Evolutionary conservation across 1,284 basidiomycete genomes (phyloP), one percentile per base, ranked within the genome.

Genomic region (Microbotryum violaceum): DNA sequence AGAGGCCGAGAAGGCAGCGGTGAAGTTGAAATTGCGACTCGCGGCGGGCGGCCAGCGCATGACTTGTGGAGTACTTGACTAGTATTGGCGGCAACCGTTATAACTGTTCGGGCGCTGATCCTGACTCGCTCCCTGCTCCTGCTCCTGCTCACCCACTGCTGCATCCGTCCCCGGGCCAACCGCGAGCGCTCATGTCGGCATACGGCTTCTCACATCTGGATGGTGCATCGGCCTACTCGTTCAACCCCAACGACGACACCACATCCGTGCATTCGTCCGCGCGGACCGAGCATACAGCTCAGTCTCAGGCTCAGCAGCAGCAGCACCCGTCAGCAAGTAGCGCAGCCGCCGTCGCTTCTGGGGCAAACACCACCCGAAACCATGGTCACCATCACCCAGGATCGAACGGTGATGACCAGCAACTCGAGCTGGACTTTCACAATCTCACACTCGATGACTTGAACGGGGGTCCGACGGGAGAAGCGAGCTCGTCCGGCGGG

Each of bases 121-220:
- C 14, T 42, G 14, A 42, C 37, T 42, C 37, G 37, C 37, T 42
- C 37, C 16, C 37, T 27, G 27, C 27, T 6, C 27, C 5, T 27
- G n/a, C 27, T 4, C 5, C 27, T 27, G 25, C 25, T 14, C 37
- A 16, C 18, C 37, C 37, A 9, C 16, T 6, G 37, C 37, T 42
- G 9, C 31, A 31, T 31, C 3, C 37, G 37, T 16, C 14, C 12
- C 14, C 10, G 37, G 37, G 16, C 9, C 9, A 31, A 31, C 31
- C 9, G 37, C 37, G 16, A 12, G 37, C 37, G 37, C 9, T 42
- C 37, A 42, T 42, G 37, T 42, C 37, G 37, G 37, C 37, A 14
- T 42, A 53, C 25, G 51, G 51, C 21, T 69, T 69, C 31, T 58
- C 58, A 2, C 67, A 69, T 48, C 63, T 69, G 48, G 67, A 69